Percentiles rank a stretch among this genome's conserved stretches.
phyloP scores from a whole-genome alignment of 306 rosid species.

The Oxytropis ochrocephala region DNA sequence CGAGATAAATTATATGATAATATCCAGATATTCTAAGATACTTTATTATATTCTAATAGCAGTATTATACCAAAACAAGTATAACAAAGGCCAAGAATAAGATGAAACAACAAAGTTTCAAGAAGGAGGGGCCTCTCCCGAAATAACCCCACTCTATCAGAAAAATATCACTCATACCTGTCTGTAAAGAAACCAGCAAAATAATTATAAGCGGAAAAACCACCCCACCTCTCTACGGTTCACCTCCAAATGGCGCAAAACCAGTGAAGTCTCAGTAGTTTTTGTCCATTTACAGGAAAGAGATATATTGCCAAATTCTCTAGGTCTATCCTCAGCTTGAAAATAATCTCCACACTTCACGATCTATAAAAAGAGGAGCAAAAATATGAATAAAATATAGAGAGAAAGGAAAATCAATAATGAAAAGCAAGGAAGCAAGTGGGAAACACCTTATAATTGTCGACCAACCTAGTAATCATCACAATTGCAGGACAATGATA shows the following conservation, averaged over 20 bases:
- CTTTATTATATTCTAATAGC: too few relatives aligned
- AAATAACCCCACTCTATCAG: not conserved
- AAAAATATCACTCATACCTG: not conserved
- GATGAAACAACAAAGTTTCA: not conserved
- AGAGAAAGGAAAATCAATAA: not conserved
- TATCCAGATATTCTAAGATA: too few relatives aligned
- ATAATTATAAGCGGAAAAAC: not conserved
- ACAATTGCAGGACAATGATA: slow-evolving; percentile 74
- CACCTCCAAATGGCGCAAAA: slow-evolving; percentile 69
- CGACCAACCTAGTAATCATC: slow-evolving; percentile 86
- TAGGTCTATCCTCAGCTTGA: slow-evolving; percentile 84
- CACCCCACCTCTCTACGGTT: slow-evolving; percentile 56
- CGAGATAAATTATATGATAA: too few relatives aligned
- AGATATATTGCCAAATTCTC: slow-evolving; percentile 74
- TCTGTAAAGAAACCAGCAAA: not conserved
- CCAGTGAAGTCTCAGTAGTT: slow-evolving; percentile 53
- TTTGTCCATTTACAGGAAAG: slow-evolving; percentile 59
- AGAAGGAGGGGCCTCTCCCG: not conserved
- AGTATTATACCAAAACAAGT: not conserved
- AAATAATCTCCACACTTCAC: slow-evolving; percentile 88
- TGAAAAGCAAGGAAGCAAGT: slow-evolving; percentile 12
- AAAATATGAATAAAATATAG: not conserved
- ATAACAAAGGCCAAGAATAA: not conserved
- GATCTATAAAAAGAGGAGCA: slow-evolving; percentile 23
- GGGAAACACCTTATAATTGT: slow-evolving; percentile 54